Percentiles rank a stretch among this genome's conserved stretches.
Evolutionary conservation across 257 asterid genomes (phyloP).

Genomic region (Lithospermum erythrorhizon): DNA sequence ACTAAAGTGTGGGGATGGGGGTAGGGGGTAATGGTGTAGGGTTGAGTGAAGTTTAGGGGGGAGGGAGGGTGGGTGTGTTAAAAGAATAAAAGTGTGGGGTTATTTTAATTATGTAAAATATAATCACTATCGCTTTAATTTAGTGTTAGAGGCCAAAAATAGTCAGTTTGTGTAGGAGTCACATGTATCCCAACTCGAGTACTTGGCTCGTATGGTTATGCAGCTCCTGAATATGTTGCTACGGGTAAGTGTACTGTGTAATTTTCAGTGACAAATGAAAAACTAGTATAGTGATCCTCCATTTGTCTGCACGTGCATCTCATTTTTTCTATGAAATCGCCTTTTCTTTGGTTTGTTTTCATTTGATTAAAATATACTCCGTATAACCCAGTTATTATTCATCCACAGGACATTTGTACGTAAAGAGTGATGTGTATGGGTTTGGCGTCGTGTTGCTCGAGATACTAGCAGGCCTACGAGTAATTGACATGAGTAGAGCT

Average conservation of each 20-base stretch:
- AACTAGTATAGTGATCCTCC: not conserved
- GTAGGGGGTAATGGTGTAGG: too few species aligned
- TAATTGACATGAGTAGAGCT: slow-evolving; percentile 27
- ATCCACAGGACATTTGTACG: slow-evolving; percentile 32
- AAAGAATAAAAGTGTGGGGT: too few species aligned
- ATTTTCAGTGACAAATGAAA: not conserved
- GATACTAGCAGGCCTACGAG: slow-evolving; percentile 32
- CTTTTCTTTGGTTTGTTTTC: too few species aligned
- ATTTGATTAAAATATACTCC: not conserved
- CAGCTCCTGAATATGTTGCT: slow-evolving; percentile 47
- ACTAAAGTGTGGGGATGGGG: too few species aligned
- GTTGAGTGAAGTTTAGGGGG: too few species aligned
- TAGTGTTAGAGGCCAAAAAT: too few species aligned
- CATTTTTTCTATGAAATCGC: not conserved
- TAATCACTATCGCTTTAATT: too few species aligned
- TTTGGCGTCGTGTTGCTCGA: slow-evolving; percentile 37
- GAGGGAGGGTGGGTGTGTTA: too few species aligned
- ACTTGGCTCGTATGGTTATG: slow-evolving; percentile 40
- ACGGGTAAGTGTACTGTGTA: slow-evolving; percentile 24
- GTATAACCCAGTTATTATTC: not conserved
- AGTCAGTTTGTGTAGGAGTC: too few species aligned
- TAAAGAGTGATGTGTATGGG: slow-evolving; percentile 35
- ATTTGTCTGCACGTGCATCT: not conserved
- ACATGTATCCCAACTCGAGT: slow-evolving; percentile 39
- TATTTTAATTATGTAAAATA: too few species aligned